Conservation (phyloP, 2,329 filamentous ascomycete species). For the Aspergillus sp. region DNA sequence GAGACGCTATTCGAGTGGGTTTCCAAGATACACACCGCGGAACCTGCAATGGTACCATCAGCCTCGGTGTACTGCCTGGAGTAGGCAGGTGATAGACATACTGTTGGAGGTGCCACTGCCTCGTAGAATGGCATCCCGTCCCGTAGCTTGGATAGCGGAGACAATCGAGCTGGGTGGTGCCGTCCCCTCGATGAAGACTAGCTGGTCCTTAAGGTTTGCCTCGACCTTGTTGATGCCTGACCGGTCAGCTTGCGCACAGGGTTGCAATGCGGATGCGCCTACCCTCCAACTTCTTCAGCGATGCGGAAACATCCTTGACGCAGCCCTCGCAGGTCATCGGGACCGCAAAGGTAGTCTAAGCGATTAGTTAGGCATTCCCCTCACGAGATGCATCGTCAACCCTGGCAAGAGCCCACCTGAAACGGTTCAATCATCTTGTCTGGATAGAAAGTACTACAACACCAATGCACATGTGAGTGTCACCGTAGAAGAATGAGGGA, state of each 20-base stretch:
- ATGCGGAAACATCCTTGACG: conserved; percentile 79
- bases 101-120: conserved; percentile 84
- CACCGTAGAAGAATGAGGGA: neutral
- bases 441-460: neutral
- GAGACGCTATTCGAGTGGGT: conserved; percentile 65
- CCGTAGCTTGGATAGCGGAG: conserved; percentile 81
- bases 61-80: neutral
- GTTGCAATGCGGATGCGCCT: conserved; percentile 21
- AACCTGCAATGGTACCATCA: conserved; percentile 26
- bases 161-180: conserved; percentile 89
- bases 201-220: conserved; percentile 77
- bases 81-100: conserved; percentile 40
- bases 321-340: conserved; percentile 89
- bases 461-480: conserved; percentile 5
- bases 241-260: neutral
- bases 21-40: conserved; percentile 88
- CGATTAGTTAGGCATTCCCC: conserved; percentile 18
- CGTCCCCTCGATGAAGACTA: conserved; percentile 83
- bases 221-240: conserved; percentile 79
- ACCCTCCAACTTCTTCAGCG: conserved; percentile 73
- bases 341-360: conserved; percentile 88
- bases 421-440: conserved; percentile 48
- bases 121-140: conserved; percentile 89
- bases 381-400: neutral
- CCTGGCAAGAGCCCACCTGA: conserved; percentile 37